Conservation (phyloP, 768 basidiomycete species). For the Tulasnella sp. region DNA sequence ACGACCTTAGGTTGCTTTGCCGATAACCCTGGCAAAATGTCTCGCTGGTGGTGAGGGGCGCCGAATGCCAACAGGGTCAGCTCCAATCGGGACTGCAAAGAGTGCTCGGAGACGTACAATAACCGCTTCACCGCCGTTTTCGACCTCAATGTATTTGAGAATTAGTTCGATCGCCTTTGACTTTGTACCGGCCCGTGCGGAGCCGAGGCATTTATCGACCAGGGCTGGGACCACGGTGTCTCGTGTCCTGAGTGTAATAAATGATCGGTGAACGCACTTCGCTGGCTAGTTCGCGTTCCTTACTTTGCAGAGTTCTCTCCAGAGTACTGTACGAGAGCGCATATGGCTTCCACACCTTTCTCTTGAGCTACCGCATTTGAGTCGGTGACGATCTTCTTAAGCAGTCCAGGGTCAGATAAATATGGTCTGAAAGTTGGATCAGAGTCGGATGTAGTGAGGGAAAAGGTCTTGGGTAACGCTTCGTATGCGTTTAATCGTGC, state of each 20-base stretch:
- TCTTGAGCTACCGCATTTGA: conserved; percentile 97
- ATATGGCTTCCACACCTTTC: conserved; percentile 88
- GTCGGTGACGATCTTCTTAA: conserved; percentile 86
- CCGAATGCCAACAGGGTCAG: background rate
- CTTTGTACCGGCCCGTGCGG: conserved; percentile 85
- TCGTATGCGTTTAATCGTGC: conserved; percentile 93
- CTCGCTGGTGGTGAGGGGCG: conserved; percentile 44
- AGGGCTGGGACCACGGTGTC: conserved; percentile 80
- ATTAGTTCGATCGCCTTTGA: conserved; percentile 79
- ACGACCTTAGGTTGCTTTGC: conserved; percentile 96
- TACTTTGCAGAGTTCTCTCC: conserved; percentile 75
- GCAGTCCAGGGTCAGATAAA: conserved; percentile 64
- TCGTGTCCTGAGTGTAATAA: conserved; percentile 48
- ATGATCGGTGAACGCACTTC: background rate
- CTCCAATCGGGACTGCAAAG: background rate
- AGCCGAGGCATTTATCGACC: conserved; percentile 94
- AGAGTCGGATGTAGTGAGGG: conserved; percentile 82
- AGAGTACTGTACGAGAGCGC: conserved; percentile 81
- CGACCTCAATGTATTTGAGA: conserved; percentile 88
- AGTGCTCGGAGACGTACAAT: conserved; percentile 57
- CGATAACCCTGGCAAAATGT: conserved; percentile 75
- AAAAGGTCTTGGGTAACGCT: conserved; percentile 78
- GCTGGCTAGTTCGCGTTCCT: background rate
- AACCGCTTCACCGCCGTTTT: conserved; percentile 80
- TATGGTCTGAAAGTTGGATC: conserved; percentile 94